Percentiles rank a stretch among this genome's conserved stretches.
Conservation (phyloP, 495 filamentous ascomycete species). For the Hypomontagnella monticulosa region DNA sequence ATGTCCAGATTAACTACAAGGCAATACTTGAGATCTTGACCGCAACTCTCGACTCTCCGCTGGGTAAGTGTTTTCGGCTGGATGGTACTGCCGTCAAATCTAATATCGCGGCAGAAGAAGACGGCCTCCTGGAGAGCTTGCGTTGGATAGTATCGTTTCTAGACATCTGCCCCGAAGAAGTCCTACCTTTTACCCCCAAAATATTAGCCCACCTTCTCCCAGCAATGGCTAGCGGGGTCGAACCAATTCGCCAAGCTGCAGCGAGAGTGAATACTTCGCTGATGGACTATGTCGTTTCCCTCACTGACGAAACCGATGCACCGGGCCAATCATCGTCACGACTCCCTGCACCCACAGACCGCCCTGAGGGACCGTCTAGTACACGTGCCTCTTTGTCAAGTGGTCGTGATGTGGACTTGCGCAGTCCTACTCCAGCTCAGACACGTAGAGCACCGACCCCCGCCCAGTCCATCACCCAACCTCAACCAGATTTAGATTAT, state of each 20-base stretch:
- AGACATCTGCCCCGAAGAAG: slow-evolving; percentile 96
- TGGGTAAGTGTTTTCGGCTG: slow-evolving; percentile 63
- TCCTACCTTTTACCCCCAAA: slow-evolving; percentile 92
- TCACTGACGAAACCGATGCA: slow-evolving; percentile 77
- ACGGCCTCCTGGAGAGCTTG: slow-evolving; percentile 88
- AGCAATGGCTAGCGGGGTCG: slow-evolving; percentile 90
- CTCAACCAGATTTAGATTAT: slow-evolving; percentile 87
- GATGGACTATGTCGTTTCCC: slow-evolving; percentile 88
- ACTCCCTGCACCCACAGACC: slow-evolving; percentile 62
- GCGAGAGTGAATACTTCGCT: slow-evolving; percentile 88
- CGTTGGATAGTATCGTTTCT: slow-evolving; percentile 97
- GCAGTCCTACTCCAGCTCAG: slow-evolving; percentile 64
- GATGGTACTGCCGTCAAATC: slow-evolving; percentile 2
- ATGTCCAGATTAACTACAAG: slow-evolving; percentile 92
- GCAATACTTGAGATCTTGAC: slow-evolving; percentile 93
- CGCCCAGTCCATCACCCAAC: slow-evolving; percentile 52
- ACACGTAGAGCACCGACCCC: slow-evolving; percentile 52
- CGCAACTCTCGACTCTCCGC: slow-evolving; percentile 83
- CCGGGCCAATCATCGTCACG: slow-evolving; percentile 54
- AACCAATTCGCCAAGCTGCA: slow-evolving; percentile 87
- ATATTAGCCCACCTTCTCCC: slow-evolving; percentile 92
- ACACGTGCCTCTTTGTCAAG: slow-evolving; percentile 62
- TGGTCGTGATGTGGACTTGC: slow-evolving; percentile 61
- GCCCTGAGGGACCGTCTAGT: slow-evolving; percentile 65
- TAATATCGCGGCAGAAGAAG: slow-evolving; percentile 69